Base-by-base conservation (phyloP, 106 monocot species). In the Iris macrosiphon region DNA sequence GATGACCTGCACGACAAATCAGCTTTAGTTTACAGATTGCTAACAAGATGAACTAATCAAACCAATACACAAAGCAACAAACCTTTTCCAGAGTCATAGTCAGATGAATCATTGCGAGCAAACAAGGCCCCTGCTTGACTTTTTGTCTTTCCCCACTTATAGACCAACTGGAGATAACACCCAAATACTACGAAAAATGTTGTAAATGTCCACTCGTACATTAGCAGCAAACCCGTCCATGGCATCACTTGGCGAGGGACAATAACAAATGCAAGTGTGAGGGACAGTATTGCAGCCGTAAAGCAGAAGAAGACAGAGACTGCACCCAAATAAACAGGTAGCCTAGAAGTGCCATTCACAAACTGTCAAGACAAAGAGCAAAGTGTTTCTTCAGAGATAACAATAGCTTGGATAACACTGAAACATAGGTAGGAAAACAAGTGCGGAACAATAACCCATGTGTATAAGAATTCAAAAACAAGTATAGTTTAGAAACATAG, bases 121-220 rank as follows among this genome's bases (percentile, higher is more conserved):
- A 55, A 49, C 15, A 15, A 18, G 7, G 29, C 49, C 27, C 61
- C 67, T 17, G 37, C 29, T 53, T 74, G 92, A 71, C 35, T 70
- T 25, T 54, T 68, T 34, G 55, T 50, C 33, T 61, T 83, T 63
- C 92, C 87, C 92, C 92, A 87, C 4, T 63, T 45, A 60, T 80
- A 60, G 19, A 79, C 53, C 3, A 95, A 35, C 25, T 52, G 71
- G 16, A 89, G 82, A 59, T 80, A 96, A 49, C 66, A 64, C 34
- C 75, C 82, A 33, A 86, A 89, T 29, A 72, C 21, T 0, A 86
- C 41, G 49, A 85, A 80, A 66, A 80, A 89, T 28, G 57, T 28
- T 21, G 65, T 32, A 67, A 78, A 86, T 46, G 86, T 80, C 85
- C 85, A 86, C 51, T 89, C 95, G n/a, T 85, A 96, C 79, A 83